Conservation (phyloP, 2,329 filamentous ascomycete species). For the Blastomyces gilchristii region DNA sequence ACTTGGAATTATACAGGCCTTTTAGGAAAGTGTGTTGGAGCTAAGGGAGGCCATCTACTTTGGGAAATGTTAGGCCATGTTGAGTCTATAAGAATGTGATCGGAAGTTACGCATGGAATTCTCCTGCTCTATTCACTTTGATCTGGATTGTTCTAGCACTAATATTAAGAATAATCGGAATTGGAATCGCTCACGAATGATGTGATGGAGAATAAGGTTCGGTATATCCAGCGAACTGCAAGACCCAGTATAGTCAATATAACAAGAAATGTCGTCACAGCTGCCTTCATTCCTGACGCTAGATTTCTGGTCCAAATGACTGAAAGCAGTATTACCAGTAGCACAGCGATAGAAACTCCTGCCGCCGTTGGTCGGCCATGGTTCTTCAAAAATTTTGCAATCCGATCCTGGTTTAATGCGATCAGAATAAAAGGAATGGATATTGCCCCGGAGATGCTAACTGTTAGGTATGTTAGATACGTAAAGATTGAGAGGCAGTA, state of each 20-base stretch:
- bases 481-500: too few species aligned
- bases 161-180: too few species aligned
- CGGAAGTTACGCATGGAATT: neutral
- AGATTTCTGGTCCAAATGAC: conserved; percentile 10
- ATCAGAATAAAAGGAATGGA: conserved; percentile 11
- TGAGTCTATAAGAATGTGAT: neutral
- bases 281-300: conserved; percentile 11
- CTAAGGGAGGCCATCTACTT: too few species aligned
- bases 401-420: conserved; percentile 10
- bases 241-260: neutral
- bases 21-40: neutral
- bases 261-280: conserved; percentile 9
- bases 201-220: neutral
- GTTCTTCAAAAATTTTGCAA: conserved; percentile 9
- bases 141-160: too few species aligned
- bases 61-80: neutral
- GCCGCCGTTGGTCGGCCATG: neutral
- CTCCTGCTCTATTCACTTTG: neutral
- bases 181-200: too few species aligned
- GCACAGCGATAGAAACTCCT: neutral
- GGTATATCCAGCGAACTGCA: neutral
- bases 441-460: conserved; percentile 10
- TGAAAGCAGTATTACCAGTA: conserved; percentile 4
- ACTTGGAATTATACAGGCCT: neutral
- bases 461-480: conserved; percentile 6